Conservation (phyloP, 768 basidiomycete genomes). For the Pleurotus pulmonarius region DNA sequence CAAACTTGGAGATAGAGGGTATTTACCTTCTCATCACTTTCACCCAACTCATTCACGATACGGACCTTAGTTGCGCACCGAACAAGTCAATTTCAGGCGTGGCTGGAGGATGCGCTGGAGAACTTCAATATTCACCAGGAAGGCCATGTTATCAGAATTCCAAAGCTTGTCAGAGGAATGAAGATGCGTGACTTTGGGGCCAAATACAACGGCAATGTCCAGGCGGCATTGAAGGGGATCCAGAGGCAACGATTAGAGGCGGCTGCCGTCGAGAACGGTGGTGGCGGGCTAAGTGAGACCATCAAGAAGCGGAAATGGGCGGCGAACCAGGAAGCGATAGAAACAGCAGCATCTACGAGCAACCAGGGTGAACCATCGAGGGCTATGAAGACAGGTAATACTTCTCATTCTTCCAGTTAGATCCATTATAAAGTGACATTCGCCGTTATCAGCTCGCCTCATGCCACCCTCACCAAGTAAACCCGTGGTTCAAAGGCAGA, state of each 20-base stretch:
- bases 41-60: not conserved
- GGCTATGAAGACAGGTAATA: constrained; percentile 58
- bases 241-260: constrained; percentile 60
- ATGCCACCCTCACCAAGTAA: constrained; percentile 53
- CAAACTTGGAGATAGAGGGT: constrained; percentile 83
- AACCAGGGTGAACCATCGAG: constrained; percentile 29
- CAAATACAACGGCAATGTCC: constrained; percentile 74
- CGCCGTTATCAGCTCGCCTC: constrained; percentile 33
- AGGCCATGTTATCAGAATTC: constrained; percentile 68
- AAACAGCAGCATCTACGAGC: constrained; percentile 30
- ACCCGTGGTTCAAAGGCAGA: constrained; percentile 45
- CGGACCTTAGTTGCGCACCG: constrained; percentile 61
- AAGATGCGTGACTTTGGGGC: constrained; percentile 76
- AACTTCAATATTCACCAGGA: constrained; percentile 76
- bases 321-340: constrained; percentile 53
- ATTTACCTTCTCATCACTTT: constrained; percentile 4
- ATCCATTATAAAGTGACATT: not conserved
- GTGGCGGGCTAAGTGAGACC: constrained; percentile 56
- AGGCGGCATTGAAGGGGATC: constrained; percentile 63
- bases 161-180: constrained; percentile 67
- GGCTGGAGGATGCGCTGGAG: constrained; percentile 69
- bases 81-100: constrained; percentile 68
- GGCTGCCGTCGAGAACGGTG: constrained; percentile 42
- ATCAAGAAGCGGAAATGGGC: constrained; percentile 79
- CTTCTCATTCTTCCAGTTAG: constrained; percentile 10